Evolutionary conservation across 73 alveolate species (phyloP).

Genomic region (Blepharisma japonicum): DNA sequence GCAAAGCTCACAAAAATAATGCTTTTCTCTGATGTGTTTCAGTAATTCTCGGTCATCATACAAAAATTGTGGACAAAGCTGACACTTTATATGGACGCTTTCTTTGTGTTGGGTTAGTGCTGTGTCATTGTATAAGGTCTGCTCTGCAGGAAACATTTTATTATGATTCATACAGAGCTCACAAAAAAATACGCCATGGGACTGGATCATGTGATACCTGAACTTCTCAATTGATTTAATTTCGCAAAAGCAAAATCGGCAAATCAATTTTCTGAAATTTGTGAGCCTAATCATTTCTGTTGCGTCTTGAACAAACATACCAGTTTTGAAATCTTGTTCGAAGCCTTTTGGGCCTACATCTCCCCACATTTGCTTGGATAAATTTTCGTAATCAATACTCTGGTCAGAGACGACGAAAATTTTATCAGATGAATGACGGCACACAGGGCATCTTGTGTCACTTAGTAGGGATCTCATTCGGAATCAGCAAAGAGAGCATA

Average conservation of each 20-base stretch:
- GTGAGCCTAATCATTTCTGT: neutral
- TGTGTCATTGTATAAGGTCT: neutral
- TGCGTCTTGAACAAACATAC: neutral
- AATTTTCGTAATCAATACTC: neutral
- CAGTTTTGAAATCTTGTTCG: neutral
- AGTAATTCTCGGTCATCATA: slow-evolving; percentile 17
- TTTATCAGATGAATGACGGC: slow-evolving; percentile 3
- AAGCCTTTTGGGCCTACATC: slow-evolving; percentile 8
- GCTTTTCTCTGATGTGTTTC: slow-evolving; percentile 1
- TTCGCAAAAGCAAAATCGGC: slow-evolving; percentile 10
- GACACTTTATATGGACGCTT: neutral
- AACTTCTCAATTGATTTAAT: neutral
- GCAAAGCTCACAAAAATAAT: slow-evolving; percentile 26
- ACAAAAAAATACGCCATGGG: neutral
- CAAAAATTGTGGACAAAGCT: neutral
- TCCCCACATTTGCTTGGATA: neutral
- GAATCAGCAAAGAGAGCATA: slow-evolving; percentile 16
- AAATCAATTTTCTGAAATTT: neutral
- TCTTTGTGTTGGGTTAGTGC: neutral
- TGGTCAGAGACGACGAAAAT: neutral
- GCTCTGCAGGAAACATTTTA: slow-evolving; percentile 20
- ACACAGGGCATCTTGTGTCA: slow-evolving; percentile 11
- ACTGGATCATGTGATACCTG: neutral
- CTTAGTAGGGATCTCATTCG: slow-evolving; percentile 3
- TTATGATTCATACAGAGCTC: neutral